Evolutionary conservation across 768 basidiomycete genomes (phyloP), one percentile per base, ranked within the genome.

Genomic region (Myochromella boudieri): DNA sequence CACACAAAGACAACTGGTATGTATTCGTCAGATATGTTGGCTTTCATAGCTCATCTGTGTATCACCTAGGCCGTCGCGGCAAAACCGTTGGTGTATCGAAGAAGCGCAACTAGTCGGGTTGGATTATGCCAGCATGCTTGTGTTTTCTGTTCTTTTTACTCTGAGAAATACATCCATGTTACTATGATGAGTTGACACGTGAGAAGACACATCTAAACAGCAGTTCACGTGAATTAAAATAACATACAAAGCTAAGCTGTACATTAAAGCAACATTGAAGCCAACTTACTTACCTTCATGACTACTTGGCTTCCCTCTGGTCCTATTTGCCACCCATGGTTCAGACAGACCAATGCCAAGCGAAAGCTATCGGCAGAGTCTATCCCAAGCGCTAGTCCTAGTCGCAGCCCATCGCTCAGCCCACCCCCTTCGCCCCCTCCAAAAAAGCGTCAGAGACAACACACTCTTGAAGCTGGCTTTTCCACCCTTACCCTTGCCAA

Each of bases 1-100:
- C 97, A 98, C 81, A 99, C 97, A 57, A 98, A 98, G 80, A 98
- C 95, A 44, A 98, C 95, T 44, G 94, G 93, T 85, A 59, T 49
- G 82, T 68, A 33, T 22, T n/a, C 37, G 18, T 8, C 9, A 11
- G 39, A 27, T 49, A 10, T 7, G 32, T 4, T 38, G 15, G 10
- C 12, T 17, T 28, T 29, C 2, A 18, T 26, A 14, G 39, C 24
- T 25, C 46, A 48, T 54, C 44, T 59, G 27, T 0, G 20, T 33
- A 6, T 32, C 9, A 3, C 20, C 39, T 58, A 92, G 91, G 91
- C 68, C 91, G 91, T 73, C 91, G 91, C 54, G 92, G 92, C 53
- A 95, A 95, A 80, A 94, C 92, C 49, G 92, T 93, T 58, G 92
- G 91, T 84, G 91, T 94, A 62, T 93, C 92, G 58, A 94, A 94